Evolutionary conservation across 495 filamentous ascomycete species (phyloP).

Genomic region (Penicillium argentinense): DNA sequence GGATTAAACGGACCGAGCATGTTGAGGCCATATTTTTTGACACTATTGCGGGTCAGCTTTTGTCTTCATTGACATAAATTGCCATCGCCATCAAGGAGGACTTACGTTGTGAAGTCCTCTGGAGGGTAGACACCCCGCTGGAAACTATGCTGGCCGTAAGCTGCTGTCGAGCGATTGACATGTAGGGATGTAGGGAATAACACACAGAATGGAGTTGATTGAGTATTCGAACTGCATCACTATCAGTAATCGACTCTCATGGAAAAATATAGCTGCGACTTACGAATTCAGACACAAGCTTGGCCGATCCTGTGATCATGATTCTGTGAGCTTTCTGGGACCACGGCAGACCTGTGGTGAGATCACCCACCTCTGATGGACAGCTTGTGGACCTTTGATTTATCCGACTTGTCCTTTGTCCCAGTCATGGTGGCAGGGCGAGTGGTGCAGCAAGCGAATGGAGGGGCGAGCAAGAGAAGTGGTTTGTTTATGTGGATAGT

Average conservation of each 20-base stretch:
- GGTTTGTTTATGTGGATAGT: conserved; percentile 44
- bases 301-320: conserved; percentile 62
- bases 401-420: conserved; percentile 85
- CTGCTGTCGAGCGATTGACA: neutral
- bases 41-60: conserved; percentile 41
- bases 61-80: neutral
- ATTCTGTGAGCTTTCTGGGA: conserved; percentile 22
- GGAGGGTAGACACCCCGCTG: conserved; percentile 97
- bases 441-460: neutral
- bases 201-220: conserved; percentile 87
- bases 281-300: conserved; percentile 93
- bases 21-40: conserved; percentile 99
- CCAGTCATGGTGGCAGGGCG: conserved; percentile 33
- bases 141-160: conserved; percentile 55
- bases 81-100: too few species aligned
- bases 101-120: conserved; percentile 92
- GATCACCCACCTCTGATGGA: conserved; percentile 72
- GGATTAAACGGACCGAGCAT: conserved; percentile 69
- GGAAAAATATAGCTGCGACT: conserved; percentile 31
- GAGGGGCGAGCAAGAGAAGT: conserved; percentile 12
- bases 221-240: conserved; percentile 85
- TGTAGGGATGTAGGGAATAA: neutral
- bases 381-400: conserved; percentile 91
- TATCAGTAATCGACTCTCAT: conserved; percentile 15
- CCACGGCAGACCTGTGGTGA: neutral